Evolutionary conservation across 73 alveolate species (phyloP).

Genomic region (Tetrahymena borealis): DNA sequence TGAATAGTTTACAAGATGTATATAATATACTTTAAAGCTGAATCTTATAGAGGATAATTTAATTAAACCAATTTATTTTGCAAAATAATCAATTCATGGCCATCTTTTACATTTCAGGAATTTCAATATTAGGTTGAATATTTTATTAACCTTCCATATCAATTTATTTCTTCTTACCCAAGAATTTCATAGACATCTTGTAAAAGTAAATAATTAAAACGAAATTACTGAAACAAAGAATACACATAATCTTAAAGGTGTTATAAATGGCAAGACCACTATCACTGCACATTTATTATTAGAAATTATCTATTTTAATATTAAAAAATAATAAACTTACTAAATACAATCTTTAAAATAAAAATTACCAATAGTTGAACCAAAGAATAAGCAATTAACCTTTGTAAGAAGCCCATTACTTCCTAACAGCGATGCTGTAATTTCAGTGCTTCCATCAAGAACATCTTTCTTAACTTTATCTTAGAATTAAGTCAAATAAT

Average conservation of each 20-base stretch:
- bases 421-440: not conserved
- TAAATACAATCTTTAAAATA: not conserved
- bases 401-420: not conserved
- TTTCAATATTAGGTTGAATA: not conserved
- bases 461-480: not conserved
- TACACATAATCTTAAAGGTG: not conserved
- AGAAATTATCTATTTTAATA: not conserved
- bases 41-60: too few species aligned
- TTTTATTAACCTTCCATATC: not conserved
- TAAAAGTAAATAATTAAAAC: not conserved
- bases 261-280: not conserved
- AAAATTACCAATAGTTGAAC: not conserved
- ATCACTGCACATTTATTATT: not conserved
- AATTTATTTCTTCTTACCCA: not conserved
- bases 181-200: not conserved
- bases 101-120: not conserved
- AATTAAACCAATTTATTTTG: too few species aligned
- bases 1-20: too few species aligned
- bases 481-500: not conserved
- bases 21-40: too few species aligned
- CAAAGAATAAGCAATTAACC: not conserved
- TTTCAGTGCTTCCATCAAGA: not conserved
- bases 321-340: not conserved
- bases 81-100: not conserved
- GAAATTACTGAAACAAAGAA: not conserved